phyloP scores from a whole-genome alignment of 495 filamentous ascomycete species.

The Trichoderma orchidacearum region DNA sequence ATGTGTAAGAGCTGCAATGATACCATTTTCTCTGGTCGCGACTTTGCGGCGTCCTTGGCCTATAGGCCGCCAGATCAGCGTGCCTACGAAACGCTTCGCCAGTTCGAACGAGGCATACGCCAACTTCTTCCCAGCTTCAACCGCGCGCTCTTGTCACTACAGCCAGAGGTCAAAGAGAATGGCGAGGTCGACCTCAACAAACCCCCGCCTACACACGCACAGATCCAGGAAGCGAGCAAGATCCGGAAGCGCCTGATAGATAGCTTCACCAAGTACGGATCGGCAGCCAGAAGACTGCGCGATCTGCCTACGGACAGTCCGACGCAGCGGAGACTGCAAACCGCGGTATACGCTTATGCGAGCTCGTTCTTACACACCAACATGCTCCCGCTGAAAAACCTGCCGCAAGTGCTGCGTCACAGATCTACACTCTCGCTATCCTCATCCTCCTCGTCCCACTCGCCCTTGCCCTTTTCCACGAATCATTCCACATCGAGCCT shows the following conservation, averaged over 20 bases:
- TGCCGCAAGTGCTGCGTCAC: constrained; percentile 68
- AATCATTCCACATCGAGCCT: constrained; percentile 6
- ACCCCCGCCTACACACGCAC: constrained; percentile 52
- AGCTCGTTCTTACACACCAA: constrained; percentile 79
- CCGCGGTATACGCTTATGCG: constrained; percentile 70
- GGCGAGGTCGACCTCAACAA: constrained; percentile 50
- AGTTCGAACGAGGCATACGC: constrained; percentile 83
- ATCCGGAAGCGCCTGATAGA: constrained; percentile 85
- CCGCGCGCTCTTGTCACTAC: constrained; percentile 47
- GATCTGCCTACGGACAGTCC: constrained; percentile 58
- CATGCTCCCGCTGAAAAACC: constrained; percentile 79
- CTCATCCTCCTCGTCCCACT: constrained; percentile 10
- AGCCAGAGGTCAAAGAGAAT: constrained; percentile 24
- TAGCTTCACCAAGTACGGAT: constrained; percentile 79
- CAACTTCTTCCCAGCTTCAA: constrained; percentile 80
- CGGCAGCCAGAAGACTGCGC: constrained; percentile 69
- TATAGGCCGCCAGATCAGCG: constrained; percentile 62
- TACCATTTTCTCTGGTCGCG: constrained; percentile 71
- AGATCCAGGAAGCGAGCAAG: constrained; percentile 80
- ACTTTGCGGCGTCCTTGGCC: constrained; percentile 59
- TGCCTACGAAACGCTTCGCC: constrained; percentile 73
- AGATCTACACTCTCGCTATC: constrained; percentile 26
- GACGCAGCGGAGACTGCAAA: constrained; percentile 66
- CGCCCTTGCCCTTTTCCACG: constrained; percentile 16
- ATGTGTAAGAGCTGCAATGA: constrained; percentile 84